Percentiles rank a stretch among this genome's conserved stretches.
These are phyloP conservation scores for Populus ilicifolia DNA, from an alignment of 345 rosid species.

Conservation along the genomic window DNA sequence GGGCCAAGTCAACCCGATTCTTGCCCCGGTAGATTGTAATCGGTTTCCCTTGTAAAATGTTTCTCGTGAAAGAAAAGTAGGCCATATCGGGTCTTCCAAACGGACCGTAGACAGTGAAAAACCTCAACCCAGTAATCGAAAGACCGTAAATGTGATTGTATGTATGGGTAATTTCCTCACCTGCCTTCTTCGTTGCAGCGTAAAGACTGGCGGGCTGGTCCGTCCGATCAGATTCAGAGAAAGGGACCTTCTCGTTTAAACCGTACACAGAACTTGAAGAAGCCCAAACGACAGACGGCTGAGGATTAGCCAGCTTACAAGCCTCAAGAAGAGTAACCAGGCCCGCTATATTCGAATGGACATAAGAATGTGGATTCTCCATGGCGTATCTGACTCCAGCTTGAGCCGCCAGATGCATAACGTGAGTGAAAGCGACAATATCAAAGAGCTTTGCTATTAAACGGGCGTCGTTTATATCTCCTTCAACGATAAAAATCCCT, in stretches of 20 bases:
- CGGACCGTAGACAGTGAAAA: slow-evolving; percentile 36
- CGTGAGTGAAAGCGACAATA: slow-evolving; percentile 32
- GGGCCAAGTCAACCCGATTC: slow-evolving; percentile 28
- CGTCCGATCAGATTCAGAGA: slow-evolving; percentile 37
- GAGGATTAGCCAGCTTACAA: slow-evolving; percentile 30
- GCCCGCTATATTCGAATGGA: slow-evolving; percentile 32
- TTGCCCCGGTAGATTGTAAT: slow-evolving; percentile 31
- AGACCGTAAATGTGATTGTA: slow-evolving; percentile 39
- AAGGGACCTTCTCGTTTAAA: slow-evolving; percentile 31
- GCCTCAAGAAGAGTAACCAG: slow-evolving; percentile 27
- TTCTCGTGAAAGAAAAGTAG: slow-evolving; percentile 34
- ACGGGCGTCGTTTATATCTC: slow-evolving; percentile 30
- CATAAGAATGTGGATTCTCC: slow-evolving; percentile 35
- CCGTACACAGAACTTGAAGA: slow-evolving; percentile 40
- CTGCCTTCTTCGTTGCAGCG: slow-evolving; percentile 40
- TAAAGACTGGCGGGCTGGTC: slow-evolving; percentile 42
- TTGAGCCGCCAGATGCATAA: slow-evolving; percentile 42
- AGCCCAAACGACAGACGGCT: slow-evolving; percentile 38
- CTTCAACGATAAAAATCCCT: slow-evolving; percentile 29
- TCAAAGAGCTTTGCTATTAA: slow-evolving; percentile 31
- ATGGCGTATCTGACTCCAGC: slow-evolving; percentile 43
- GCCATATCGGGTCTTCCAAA: slow-evolving; percentile 47
- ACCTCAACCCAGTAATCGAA: slow-evolving; percentile 35
- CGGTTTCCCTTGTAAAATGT: slow-evolving; percentile 35
- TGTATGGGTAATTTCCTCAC: slow-evolving; percentile 38